A percentile compares a stretch with the other conserved stretches of the same genome.
These are phyloP conservation scores for Ophiocordyceps camponoti-saundersi DNA, from an alignment of 2,329 filamentous ascomycete species.

Conservation along the genomic window DNA sequence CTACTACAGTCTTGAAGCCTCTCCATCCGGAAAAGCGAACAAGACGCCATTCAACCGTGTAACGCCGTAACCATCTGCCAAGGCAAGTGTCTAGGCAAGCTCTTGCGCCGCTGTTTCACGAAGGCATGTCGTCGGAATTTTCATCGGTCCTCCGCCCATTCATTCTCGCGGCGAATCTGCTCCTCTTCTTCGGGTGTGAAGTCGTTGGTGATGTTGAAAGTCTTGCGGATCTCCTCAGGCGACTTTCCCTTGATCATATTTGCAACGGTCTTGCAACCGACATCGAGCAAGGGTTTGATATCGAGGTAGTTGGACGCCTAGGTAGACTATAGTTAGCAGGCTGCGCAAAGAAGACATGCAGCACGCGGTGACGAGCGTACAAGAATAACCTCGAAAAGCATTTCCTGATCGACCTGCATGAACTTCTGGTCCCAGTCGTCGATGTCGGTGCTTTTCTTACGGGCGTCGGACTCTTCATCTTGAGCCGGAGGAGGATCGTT, in stretches of 20 bases:
- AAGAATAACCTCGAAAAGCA: conserved; percentile 98
- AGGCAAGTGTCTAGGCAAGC: background rate
- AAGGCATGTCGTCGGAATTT: background rate
- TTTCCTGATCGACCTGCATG: conserved; percentile 99
- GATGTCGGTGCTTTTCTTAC: conserved; percentile 97
- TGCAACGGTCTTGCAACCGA: conserved; percentile 97
- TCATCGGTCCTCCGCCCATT: conserved; percentile 73
- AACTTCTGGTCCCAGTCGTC: conserved; percentile 99
- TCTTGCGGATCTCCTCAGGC: conserved; percentile 97
- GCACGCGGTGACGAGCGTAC: conserved; percentile 30
- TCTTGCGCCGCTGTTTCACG: background rate
- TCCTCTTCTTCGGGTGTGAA: conserved; percentile 99
- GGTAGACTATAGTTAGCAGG: background rate
- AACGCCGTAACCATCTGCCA: conserved; percentile 6
- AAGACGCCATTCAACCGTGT: conserved; percentile 3
- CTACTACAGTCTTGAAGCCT: background rate
- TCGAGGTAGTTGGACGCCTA: conserved; percentile 96
- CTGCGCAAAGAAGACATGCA: background rate
- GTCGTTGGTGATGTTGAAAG: conserved; percentile 99
- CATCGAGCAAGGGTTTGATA: conserved; percentile 93
- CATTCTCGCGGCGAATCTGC: conserved; percentile 83
- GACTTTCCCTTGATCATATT: conserved; percentile 99
- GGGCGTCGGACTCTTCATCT: conserved; percentile 83
- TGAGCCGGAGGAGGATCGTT: conserved; percentile 65
- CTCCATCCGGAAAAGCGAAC: conserved; percentile 1